These are phyloP conservation scores for Lenwebbia sp. DNA, from an alignment of 345 rosid genomes.

Conservation along the genomic window DNA sequence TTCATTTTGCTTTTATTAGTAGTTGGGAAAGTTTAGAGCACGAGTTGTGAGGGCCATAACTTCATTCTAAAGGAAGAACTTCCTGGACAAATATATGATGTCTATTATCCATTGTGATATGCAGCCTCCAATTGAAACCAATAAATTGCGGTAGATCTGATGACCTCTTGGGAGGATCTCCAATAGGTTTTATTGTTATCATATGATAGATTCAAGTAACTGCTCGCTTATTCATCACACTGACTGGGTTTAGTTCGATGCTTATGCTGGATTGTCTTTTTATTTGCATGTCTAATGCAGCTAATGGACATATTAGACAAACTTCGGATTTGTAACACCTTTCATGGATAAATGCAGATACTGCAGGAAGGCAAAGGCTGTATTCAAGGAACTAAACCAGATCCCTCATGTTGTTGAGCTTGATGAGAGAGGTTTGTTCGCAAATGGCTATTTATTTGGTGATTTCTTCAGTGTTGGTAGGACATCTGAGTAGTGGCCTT, in stretches of 20 bases:
- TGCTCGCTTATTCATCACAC: background rate
- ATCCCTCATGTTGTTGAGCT: slow-evolving; percentile 76
- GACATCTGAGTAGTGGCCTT: background rate
- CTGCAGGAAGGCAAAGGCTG: slow-evolving; percentile 74
- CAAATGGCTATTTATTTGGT: background rate
- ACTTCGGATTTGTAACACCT: background rate
- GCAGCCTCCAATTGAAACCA: background rate
- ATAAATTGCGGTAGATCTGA: background rate
- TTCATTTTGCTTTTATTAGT: no score
- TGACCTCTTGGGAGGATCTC: background rate
- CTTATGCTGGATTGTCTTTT: background rate
- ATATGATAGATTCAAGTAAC: background rate
- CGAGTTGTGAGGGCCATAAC: no score
- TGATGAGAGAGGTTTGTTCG: slow-evolving; percentile 61
- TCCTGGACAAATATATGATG: background rate
- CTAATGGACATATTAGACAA: background rate
- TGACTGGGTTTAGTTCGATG: background rate
- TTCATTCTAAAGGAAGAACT: no score
- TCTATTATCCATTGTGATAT: background rate
- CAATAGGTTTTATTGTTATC: background rate
- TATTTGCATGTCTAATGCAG: background rate
- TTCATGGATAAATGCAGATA: slow-evolving; percentile 33
- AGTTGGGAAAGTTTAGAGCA: no score
- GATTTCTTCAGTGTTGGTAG: background rate
- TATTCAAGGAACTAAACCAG: slow-evolving; percentile 64